These are phyloP conservation scores for Ustulina deusta DNA, from an alignment of 2,329 filamentous ascomycete species.

Conservation along the genomic window DNA sequence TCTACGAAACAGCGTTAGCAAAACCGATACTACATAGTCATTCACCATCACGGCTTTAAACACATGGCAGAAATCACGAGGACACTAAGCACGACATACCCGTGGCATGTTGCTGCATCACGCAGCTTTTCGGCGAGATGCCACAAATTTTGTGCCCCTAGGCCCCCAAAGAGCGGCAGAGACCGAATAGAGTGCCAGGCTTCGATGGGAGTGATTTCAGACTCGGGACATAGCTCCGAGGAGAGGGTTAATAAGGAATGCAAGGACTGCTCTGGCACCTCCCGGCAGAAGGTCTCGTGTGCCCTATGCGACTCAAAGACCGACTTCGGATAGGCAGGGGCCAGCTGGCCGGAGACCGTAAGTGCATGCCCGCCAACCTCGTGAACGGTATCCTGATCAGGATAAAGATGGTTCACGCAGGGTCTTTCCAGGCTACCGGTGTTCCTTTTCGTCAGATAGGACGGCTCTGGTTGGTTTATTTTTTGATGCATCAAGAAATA, in stretches of 20 bases:
- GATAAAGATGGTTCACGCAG: slow-evolving; percentile 23
- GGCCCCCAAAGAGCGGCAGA: slow-evolving; percentile 22
- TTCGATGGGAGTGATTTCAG: slow-evolving; percentile 26
- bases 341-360: slow-evolving; percentile 26
- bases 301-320: slow-evolving; percentile 19
- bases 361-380: slow-evolving; percentile 22
- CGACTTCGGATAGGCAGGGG: slow-evolving; percentile 12
- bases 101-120: slow-evolving; percentile 22
- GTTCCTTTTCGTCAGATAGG: background rate
- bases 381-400: slow-evolving; percentile 10
- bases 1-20: slow-evolving; percentile 18
- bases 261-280: slow-evolving; percentile 24
- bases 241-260: slow-evolving; percentile 22
- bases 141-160: slow-evolving; percentile 19
- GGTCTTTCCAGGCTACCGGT: slow-evolving; percentile 18
- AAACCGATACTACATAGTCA: background rate
- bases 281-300: slow-evolving; percentile 26
- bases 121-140: slow-evolving; percentile 12
- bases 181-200: slow-evolving; percentile 25
- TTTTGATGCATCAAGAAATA: background rate
- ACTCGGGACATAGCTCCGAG: slow-evolving; percentile 20
- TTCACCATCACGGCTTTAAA: background rate
- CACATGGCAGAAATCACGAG: background rate
- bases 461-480: background rate
- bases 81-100: slow-evolving; percentile 1